A percentile compares a stretch with the other conserved stretches of the same genome.
Conservation (phyloP, 805 yeast genomes). For the Metschnikowia santaceciliae region DNA sequence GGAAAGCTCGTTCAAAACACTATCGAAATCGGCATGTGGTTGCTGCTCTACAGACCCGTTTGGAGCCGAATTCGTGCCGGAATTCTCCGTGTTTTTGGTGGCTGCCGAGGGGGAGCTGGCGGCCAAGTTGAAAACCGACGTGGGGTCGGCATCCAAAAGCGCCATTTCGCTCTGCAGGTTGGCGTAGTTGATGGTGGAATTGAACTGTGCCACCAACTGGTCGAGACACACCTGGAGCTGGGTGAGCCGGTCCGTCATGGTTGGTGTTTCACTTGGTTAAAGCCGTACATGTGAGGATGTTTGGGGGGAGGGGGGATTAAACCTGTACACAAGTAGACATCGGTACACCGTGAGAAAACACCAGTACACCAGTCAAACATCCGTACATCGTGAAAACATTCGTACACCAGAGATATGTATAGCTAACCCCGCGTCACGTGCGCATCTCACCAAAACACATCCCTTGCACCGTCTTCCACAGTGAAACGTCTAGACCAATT, state of each 20-base stretch:
- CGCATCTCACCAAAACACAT: not conserved
- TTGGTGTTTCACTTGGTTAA: not conserved
- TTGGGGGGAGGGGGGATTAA: not conserved
- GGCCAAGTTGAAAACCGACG: constrained; percentile 59
- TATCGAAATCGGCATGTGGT: constrained; percentile 23
- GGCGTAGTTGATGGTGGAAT: constrained; percentile 72
- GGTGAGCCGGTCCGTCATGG: constrained; percentile 78
- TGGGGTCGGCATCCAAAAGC: constrained; percentile 55
- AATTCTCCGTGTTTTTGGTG: constrained; percentile 12
- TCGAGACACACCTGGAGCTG: constrained; percentile 88
- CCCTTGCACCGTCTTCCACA: not conserved
- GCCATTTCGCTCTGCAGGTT: constrained; percentile 37
- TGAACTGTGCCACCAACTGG: constrained; percentile 73
- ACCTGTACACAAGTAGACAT: too few relatives aligned
- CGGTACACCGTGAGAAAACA: too few relatives aligned
- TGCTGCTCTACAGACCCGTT: constrained; percentile 5
- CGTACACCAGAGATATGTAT: not conserved
- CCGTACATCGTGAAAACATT: too few relatives aligned
- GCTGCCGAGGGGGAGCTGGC: constrained; percentile 53
- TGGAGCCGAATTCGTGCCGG: constrained; percentile 17
- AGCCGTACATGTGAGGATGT: not conserved
- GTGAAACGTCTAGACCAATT: not conserved
- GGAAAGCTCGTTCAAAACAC: constrained; percentile 70
- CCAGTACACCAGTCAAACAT: too few relatives aligned
- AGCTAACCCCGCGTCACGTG: constrained; percentile 2